Evolutionary conservation across 1,139 yeast species (phyloP), one percentile per base, ranked within the genome.

Genomic region (Keqinozyma sinolaborantium): DNA sequence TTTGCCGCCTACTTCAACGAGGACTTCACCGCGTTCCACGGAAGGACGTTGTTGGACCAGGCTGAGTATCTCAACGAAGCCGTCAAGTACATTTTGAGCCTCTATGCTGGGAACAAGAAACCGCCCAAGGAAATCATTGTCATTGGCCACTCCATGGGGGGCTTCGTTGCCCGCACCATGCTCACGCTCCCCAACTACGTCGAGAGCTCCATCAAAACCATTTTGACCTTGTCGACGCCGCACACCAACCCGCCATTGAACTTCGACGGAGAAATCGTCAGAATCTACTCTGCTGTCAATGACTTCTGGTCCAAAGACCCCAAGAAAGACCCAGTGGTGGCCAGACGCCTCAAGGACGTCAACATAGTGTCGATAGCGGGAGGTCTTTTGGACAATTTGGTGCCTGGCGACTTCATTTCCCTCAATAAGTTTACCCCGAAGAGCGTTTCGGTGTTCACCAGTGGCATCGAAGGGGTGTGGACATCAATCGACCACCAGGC

Each of bases 101-200:
- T 92, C 8, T 92, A 92, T 49, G 30, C 41, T 4, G 51, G 61
- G 16, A 40, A 45, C 12, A 36, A 41, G 25, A 35, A 47, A 23
- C 64, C 63, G 9, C 95, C 95, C 0, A 60, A 61, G 21, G 82
- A 95, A 0, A 95, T 94, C 4, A 75, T 90, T 1, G 52, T 94
- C 0, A 51, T 94, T 4, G 97, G 88, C 2, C 99, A 94, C 60
- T 92, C 98, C 1, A 90, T 90, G 97, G 97, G 97, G 23, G 97
- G 97, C 3, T 77, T 90, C 12, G 97, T 90, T 2, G 83, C 95
- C 3, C 65, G 97, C 36, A 79, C 84, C 1, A 76, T 87, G 77
- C 65, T 85, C 10, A 79, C 92, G 0, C 58, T 92, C 35, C 86
- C 90, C 1, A 88, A 87, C 48, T 90, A 87, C 52, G 49, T 65